Conservation (phyloP, 2,329 filamentous ascomycete genomes). For the Curvularia spicifera region DNA sequence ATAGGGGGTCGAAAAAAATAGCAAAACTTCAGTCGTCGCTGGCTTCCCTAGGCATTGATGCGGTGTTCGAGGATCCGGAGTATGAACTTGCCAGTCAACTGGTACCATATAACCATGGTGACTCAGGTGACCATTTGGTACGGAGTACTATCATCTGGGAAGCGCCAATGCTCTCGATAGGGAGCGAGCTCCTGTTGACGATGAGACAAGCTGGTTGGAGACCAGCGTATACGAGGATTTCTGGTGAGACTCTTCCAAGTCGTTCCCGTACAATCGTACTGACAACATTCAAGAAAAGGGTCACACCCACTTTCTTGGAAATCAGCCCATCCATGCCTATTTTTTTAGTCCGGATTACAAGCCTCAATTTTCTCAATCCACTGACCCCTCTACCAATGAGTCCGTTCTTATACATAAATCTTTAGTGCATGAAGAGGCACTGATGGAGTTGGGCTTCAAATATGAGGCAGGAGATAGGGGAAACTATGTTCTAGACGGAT, state of each 20-base stretch:
- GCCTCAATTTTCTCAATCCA: constrained; percentile 21
- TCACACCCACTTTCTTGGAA: constrained; percentile 30
- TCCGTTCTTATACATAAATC: constrained; percentile 7
- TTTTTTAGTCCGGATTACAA: constrained; percentile 32
- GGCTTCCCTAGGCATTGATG: constrained; percentile 1
- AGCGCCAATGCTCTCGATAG: constrained; percentile 15
- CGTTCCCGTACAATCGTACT: background rate
- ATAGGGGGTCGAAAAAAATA: constrained; percentile 1
- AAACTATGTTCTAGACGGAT: constrained; percentile 1
- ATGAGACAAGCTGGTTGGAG: constrained; percentile 29
- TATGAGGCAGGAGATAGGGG: background rate
- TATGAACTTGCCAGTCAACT: background rate
- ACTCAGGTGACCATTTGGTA: constrained; percentile 1
- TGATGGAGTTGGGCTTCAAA: constrained; percentile 1
- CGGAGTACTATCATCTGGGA: constrained; percentile 33
- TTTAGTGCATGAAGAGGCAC: constrained; percentile 6
- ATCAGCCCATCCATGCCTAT: constrained; percentile 29
- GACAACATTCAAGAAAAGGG: constrained; percentile 6
- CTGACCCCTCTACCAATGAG: constrained; percentile 1
- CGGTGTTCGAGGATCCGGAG: constrained; percentile 1
- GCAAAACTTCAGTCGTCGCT: constrained; percentile 1
- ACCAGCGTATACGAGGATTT: constrained; percentile 24
- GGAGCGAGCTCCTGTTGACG: constrained; percentile 28
- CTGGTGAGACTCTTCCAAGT: constrained; percentile 13
- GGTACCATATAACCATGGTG: background rate